Conservation (phyloP, 164 flowering plant species). For the Annona cherimola region DNA sequence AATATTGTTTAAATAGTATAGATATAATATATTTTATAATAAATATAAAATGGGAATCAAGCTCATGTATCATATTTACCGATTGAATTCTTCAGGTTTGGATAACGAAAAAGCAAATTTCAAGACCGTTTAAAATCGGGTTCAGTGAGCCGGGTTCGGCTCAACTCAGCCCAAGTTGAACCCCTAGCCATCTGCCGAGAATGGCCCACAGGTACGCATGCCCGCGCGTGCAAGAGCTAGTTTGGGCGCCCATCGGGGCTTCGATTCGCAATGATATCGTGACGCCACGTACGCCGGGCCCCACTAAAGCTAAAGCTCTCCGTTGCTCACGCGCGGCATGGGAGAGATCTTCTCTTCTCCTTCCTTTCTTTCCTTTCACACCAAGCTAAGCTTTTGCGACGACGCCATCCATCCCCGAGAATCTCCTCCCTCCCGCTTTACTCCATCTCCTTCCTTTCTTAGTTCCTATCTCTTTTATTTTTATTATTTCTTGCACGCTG, state of each 20-base stretch:
- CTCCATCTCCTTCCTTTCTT: conserved; percentile 23
- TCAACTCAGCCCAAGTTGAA: not conserved
- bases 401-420: conserved; percentile 6
- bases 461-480: no score
- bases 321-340: not conserved
- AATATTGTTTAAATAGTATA: no score
- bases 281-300: conserved; percentile 1
- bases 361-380: conserved; percentile 1
- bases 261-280: conserved; percentile 3
- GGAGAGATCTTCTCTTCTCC: conserved; percentile 1
- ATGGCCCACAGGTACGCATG: not conserved
- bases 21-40: no score
- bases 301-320: conserved; percentile 6
- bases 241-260: not conserved
- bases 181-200: not conserved
- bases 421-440: conserved; percentile 23
- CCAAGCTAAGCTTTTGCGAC: conserved; percentile 6
- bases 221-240: not conserved
- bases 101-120: no score
- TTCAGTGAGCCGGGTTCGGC: no score
- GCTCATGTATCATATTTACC: no score
- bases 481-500: no score
- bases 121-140: no score
- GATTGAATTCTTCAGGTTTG: no score
- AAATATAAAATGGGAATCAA: no score